These are phyloP conservation scores for Saccharomyces cerevisiae DNA, from an alignment of 805 yeast genomes.

Conservation along the genomic window DNA sequence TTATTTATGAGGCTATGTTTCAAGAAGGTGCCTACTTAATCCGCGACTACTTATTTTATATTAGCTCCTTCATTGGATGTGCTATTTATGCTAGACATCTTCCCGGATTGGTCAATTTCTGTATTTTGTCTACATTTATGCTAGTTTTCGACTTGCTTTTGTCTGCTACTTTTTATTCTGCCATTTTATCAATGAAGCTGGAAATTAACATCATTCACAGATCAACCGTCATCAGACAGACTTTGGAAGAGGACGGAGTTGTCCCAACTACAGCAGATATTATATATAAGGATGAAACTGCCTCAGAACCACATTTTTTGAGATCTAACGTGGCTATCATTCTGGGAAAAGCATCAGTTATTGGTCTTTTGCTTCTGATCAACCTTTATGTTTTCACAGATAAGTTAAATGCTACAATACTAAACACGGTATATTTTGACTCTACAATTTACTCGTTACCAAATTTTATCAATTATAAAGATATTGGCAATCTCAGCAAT, in stretches of 20 bases:
- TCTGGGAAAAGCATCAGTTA: slow-evolving; percentile 50
- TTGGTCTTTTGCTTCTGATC: slow-evolving; percentile 51
- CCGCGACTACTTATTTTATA: slow-evolving; percentile 70
- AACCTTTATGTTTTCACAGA: slow-evolving; percentile 66
- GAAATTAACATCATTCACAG: slow-evolving; percentile 82
- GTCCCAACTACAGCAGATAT: slow-evolving; percentile 62
- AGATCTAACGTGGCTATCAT: slow-evolving; percentile 39
- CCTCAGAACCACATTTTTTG: slow-evolving; percentile 16
- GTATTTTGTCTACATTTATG: slow-evolving; percentile 63
- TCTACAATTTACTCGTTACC: slow-evolving; percentile 36
- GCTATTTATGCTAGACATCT: slow-evolving; percentile 56
- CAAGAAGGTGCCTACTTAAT: slow-evolving; percentile 36
- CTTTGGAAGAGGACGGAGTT: slow-evolving; percentile 87
- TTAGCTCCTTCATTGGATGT: slow-evolving; percentile 57
- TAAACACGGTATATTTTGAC: slow-evolving; percentile 20
- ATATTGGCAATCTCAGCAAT: slow-evolving; percentile 26
- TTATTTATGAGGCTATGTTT: slow-evolving; percentile 32
- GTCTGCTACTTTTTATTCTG: slow-evolving; percentile 72
- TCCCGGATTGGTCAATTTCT: slow-evolving; percentile 72
- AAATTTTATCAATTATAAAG: slow-evolving; percentile 30
- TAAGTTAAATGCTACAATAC: slow-evolving; percentile 55
- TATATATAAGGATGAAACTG: slow-evolving; percentile 36
- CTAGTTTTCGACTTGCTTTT: slow-evolving; percentile 62
- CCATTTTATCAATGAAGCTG: slow-evolving; percentile 75
- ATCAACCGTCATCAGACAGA: slow-evolving; percentile 64